A percentile compares a stretch with the other conserved stretches of the same genome.
Evolutionary conservation across 2,329 filamentous ascomycete genomes (phyloP).

Genomic region (Colletotrichum gloeosporioides): DNA sequence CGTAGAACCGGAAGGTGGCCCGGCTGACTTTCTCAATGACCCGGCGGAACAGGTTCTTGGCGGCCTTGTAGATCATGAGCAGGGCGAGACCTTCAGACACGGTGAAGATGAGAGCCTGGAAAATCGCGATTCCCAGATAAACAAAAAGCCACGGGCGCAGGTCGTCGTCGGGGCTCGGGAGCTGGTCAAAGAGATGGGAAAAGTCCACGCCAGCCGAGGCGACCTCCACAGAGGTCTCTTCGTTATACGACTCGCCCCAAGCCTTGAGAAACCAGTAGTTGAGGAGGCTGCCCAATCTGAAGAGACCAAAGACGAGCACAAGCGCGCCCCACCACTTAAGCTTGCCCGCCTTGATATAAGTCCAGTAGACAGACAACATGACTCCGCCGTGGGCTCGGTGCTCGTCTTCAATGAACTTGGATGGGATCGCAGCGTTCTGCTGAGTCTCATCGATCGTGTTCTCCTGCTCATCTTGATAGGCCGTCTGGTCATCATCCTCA

Average conservation of each 20-base stretch:
- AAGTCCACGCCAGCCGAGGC: conserved; percentile 25
- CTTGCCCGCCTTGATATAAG: conserved; percentile 82
- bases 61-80: conserved; percentile 80
- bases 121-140: conserved; percentile 70
- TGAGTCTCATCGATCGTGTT: conserved; percentile 39
- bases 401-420: conserved; percentile 83
- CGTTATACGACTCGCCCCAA: conserved; percentile 78
- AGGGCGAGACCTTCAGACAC: conserved; percentile 72
- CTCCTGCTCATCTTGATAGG: conserved; percentile 36
- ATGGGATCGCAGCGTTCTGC: conserved; percentile 60
- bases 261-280: conserved; percentile 84
- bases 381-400: conserved; percentile 77
- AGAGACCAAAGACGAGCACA: conserved; percentile 66
- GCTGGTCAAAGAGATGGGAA: conserved; percentile 43
- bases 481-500: conserved; percentile 26
- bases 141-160: conserved; percentile 77
- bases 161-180: conserved; percentile 72
- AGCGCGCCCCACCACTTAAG: conserved; percentile 75
- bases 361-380: conserved; percentile 78
- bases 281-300: conserved; percentile 67
- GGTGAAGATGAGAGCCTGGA: conserved; percentile 64
- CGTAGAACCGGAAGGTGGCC: conserved; percentile 89
- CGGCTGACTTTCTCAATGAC: conserved; percentile 77
- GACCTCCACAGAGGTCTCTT: neutral
- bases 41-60: conserved; percentile 74